Percentiles rank a stretch among this genome's conserved stretches.
These are phyloP conservation scores for Diaporthe destruens DNA, from an alignment of 2,329 filamentous ascomycete species.

Conservation along the genomic window DNA sequence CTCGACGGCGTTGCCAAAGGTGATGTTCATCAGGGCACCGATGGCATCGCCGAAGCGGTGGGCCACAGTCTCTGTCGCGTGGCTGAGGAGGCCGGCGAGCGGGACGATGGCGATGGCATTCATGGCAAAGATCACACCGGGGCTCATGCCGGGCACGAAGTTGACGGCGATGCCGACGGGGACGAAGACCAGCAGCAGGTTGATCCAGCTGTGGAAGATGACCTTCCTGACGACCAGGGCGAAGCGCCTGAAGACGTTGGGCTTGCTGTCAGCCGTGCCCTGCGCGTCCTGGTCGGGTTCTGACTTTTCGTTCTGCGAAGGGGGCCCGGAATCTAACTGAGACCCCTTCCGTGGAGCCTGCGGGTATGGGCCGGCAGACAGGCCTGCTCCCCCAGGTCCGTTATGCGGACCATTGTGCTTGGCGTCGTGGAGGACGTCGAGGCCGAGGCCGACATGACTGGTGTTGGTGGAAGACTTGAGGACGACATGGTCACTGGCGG, in stretches of 20 bases:
- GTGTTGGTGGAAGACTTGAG: constrained; percentile 18
- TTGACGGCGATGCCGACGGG: constrained; percentile 80
- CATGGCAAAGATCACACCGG: constrained; percentile 77
- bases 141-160: constrained; percentile 63
- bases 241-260: constrained; percentile 52
- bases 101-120: constrained; percentile 83
- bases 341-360: constrained; percentile 67
- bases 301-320: constrained; percentile 35
- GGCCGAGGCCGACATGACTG: constrained; percentile 36
- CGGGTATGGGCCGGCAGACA: constrained; percentile 59
- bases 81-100: constrained; percentile 77
- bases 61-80: constrained; percentile 82
- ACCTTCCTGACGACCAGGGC: constrained; percentile 69
- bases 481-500: constrained; percentile 12
- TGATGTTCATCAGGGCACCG: constrained; percentile 80
- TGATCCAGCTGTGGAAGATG: constrained; percentile 81
- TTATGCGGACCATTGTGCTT: constrained; percentile 41
- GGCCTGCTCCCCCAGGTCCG: constrained; percentile 44
- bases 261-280: constrained; percentile 45
- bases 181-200: constrained; percentile 81
- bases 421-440: constrained; percentile 28
- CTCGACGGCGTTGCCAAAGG: constrained; percentile 84
- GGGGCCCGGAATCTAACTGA: constrained; percentile 61
- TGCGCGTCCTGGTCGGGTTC: constrained; percentile 40
- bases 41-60: constrained; percentile 79